Evolutionary conservation across 2,329 filamentous ascomycete genomes (phyloP).

Genomic region (Emmonsiellopsis sp.): DNA sequence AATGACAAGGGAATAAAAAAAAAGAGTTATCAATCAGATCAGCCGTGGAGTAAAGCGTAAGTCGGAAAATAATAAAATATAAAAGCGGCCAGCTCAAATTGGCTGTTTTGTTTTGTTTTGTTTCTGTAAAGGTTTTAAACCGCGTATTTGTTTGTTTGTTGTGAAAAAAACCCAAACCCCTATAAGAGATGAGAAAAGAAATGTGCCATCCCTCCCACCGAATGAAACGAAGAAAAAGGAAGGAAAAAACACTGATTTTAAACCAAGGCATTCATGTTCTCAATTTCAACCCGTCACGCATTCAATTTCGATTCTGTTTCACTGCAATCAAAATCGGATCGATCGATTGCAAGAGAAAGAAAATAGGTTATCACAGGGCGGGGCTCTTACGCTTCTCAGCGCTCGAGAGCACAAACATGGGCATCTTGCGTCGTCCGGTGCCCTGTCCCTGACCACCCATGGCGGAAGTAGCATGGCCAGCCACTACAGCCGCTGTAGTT

Average conservation of each 20-base stretch:
- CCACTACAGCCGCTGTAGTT: constrained; percentile 32
- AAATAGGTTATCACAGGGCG: constrained; percentile 41
- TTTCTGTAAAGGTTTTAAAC: too few relatives aligned
- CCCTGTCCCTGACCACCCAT: constrained; percentile 53
- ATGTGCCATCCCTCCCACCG: background rate
- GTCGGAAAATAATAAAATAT: background rate
- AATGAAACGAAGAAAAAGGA: background rate
- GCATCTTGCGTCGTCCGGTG: constrained; percentile 64
- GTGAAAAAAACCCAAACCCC: background rate
- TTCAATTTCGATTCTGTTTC: too few relatives aligned
- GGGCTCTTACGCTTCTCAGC: constrained; percentile 82
- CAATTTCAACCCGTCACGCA: background rate
- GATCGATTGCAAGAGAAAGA: background rate
- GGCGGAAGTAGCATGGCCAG: constrained; percentile 55
- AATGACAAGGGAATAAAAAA: background rate
- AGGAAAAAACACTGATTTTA: background rate
- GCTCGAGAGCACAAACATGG: constrained; percentile 78
- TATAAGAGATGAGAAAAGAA: background rate
- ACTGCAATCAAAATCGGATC: background rate
- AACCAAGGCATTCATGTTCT: background rate
- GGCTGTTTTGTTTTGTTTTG: background rate
- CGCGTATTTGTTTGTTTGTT: too few relatives aligned
- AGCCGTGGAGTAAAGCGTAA: background rate
- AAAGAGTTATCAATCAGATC: background rate
- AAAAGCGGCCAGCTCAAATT: background rate